Base-by-base conservation (phyloP, 2,329 filamentous ascomycete species). In the Ascochyta lentis region DNA sequence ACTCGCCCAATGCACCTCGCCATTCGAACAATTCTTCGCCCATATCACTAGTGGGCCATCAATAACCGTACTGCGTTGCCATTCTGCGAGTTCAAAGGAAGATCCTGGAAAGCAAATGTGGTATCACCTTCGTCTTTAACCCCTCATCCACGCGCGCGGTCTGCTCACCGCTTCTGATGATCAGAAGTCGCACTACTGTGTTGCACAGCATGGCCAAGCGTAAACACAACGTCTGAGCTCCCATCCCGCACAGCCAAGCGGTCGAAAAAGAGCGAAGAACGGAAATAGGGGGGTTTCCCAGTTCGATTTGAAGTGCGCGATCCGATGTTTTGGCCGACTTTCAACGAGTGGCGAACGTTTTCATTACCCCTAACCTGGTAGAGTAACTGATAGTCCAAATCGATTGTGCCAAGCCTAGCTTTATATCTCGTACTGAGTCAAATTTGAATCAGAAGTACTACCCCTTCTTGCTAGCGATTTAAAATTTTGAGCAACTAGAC, bases 101-200 rank as follows among this genome's bases (percentile, higher is more conserved):
- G 3, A 55, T 56, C 53, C 48, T 34, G 33, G 48, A 6, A 27
- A 24, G 6, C 5, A 34, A 19, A 42, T 23, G 42, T 40, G 33
- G 53, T 51, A 56, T 29, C 53, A 56, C 53, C 13, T 48, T 33
- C 10, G 24, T 47, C 26, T 49, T 40, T 49, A 34, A 42, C 34
- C 47, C 38, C 46, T 38, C 46, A 35, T 31, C 37, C 35, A 41
- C 49, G 53, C 46, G 53, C 37, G 52, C 53, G 37, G 49, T 35
- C 29, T 56, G 47, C 47, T 51, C 53, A 56, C 53, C 53, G 53
- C 53, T 41, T 15, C 35, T 56, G 38, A 35, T 40, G 27, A 34
- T 42, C 26, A 15, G 24, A 16, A 46, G 22, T 46, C 35, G 46
- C 42, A 50, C 39, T 13, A 10, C 46, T 37, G 23, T n/a, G 53